These are phyloP conservation scores for Suillus fuscotomentosus DNA, from an alignment of 768 basidiomycete species.

Conservation along the genomic window DNA sequence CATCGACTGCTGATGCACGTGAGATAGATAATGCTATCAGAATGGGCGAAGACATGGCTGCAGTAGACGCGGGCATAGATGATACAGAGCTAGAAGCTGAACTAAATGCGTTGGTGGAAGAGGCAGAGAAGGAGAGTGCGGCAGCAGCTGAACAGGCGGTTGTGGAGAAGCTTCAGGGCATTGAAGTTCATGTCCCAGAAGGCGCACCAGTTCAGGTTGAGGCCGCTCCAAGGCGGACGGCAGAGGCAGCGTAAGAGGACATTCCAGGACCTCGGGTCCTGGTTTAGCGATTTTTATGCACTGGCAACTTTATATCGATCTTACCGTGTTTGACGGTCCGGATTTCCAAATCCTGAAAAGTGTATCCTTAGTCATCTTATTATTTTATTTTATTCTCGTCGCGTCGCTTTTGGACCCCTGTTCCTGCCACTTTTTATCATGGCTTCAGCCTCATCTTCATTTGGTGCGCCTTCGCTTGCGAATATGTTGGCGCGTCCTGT, in stretches of 20 bases:
- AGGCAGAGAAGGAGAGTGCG: constrained; percentile 37
- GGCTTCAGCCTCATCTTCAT: too few species aligned
- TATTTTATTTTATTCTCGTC: too few species aligned
- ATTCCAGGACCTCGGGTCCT: too few species aligned
- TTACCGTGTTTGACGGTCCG: too few species aligned
- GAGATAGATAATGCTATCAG: constrained; percentile 82
- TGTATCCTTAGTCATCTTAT: too few species aligned
- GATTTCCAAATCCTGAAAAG: too few species aligned
- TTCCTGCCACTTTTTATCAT: too few species aligned
- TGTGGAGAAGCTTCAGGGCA: constrained; percentile 19
- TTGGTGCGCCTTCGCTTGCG: too few species aligned
- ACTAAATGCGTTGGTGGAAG: constrained; percentile 52
- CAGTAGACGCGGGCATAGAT: constrained; percentile 43
- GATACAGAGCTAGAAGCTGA: constrained; percentile 66
- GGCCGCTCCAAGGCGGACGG: neutral
- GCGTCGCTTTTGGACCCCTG: too few species aligned
- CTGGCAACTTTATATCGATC: too few species aligned
- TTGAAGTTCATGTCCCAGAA: constrained; percentile 13
- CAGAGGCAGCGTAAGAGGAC: neutral
- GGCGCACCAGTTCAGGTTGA: neutral
- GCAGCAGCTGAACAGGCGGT: constrained; percentile 32
- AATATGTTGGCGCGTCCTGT: too few species aligned
- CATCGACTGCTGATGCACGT: constrained; percentile 75
- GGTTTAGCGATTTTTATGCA: too few species aligned
- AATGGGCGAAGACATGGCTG: constrained; percentile 61